These are phyloP conservation scores for Pichia sp. DNA, from an alignment of 1,139 yeast genomes.

Conservation along the genomic window DNA sequence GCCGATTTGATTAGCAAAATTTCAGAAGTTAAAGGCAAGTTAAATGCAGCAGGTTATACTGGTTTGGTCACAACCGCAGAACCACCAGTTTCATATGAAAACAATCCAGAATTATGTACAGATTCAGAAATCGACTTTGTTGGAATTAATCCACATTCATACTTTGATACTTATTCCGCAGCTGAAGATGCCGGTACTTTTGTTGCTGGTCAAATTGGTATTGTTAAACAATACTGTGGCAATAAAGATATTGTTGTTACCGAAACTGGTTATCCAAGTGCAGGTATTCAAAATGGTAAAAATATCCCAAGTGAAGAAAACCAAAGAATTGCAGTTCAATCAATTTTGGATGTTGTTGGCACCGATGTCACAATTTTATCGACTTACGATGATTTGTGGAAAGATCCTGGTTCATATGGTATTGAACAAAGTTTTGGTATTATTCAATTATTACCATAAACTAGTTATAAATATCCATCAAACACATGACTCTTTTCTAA, in stretches of 20 bases:
- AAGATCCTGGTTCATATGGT: slow-evolving; percentile 73
- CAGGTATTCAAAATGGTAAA: slow-evolving; percentile 62
- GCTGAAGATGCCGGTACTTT: slow-evolving; percentile 73
- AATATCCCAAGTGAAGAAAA: slow-evolving; percentile 66
- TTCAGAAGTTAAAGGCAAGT: slow-evolving; percentile 48
- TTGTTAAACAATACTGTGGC: slow-evolving; percentile 47
- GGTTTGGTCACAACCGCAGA: slow-evolving; percentile 80
- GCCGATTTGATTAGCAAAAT: slow-evolving; percentile 57
- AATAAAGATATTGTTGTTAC: slow-evolving; percentile 49
- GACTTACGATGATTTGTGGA: slow-evolving; percentile 79
- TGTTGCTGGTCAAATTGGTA: slow-evolving; percentile 51
- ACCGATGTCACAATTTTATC: slow-evolving; percentile 65
- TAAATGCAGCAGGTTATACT: slow-evolving; percentile 64
- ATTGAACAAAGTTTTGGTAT: slow-evolving; percentile 85
- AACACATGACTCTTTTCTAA: neutral
- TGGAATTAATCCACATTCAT: slow-evolving; percentile 83
- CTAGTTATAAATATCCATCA: neutral
- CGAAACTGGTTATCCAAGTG: slow-evolving; percentile 87
- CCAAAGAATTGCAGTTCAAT: slow-evolving; percentile 61
- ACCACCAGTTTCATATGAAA: slow-evolving; percentile 70
- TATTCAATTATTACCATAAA: slow-evolving; percentile 29
- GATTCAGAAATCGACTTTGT: slow-evolving; percentile 65
- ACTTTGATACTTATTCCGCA: slow-evolving; percentile 56
- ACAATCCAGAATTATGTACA: slow-evolving; percentile 61
- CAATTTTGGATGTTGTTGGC: slow-evolving; percentile 51